Evolutionary conservation across 2,329 filamentous ascomycete species (phyloP).

Genomic region (Laburnicola sp.): DNA sequence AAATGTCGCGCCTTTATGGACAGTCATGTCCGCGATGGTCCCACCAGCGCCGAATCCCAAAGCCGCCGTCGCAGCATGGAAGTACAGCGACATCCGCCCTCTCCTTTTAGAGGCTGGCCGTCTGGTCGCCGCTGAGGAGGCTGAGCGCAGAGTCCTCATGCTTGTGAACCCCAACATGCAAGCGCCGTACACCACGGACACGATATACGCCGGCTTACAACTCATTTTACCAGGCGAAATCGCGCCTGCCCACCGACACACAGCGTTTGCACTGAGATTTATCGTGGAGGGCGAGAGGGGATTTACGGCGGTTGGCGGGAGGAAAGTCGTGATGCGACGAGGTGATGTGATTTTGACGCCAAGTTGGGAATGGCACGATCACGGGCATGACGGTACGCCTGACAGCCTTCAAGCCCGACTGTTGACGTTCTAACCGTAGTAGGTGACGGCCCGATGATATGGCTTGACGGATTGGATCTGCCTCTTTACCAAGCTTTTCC

Average conservation of each 20-base stretch:
- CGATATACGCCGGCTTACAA: constrained; percentile 59
- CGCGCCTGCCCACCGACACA: constrained; percentile 58
- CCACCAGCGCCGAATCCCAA: constrained; percentile 14
- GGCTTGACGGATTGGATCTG: constrained; percentile 60
- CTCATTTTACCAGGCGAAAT: constrained; percentile 59
- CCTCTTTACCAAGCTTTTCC: constrained; percentile 55
- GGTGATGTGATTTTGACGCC: constrained; percentile 62
- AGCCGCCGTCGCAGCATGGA: constrained; percentile 9
- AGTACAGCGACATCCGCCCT: constrained; percentile 7
- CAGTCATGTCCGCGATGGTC: constrained; percentile 13
- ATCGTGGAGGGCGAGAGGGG: constrained; percentile 59
- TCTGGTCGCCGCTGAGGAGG: background rate
- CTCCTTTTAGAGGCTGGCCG: background rate
- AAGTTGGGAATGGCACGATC: constrained; percentile 62
- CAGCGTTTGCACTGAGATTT: constrained; percentile 59
- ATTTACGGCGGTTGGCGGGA: constrained; percentile 60
- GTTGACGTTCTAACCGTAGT: background rate
- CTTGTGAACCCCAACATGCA: background rate
- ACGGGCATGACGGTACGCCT: constrained; percentile 54
- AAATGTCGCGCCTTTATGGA: constrained; percentile 13
- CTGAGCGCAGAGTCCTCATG: constrained; percentile 2
- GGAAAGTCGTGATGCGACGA: constrained; percentile 53
- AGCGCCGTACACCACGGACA: constrained; percentile 58
- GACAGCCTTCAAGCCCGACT: background rate
- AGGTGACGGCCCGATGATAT: constrained; percentile 56